A percentile compares a stretch with the other conserved stretches of the same genome.
Evolutionary conservation across 2,329 filamentous ascomycete genomes (phyloP).

Genomic region (Trichoderma atroviride): DNA sequence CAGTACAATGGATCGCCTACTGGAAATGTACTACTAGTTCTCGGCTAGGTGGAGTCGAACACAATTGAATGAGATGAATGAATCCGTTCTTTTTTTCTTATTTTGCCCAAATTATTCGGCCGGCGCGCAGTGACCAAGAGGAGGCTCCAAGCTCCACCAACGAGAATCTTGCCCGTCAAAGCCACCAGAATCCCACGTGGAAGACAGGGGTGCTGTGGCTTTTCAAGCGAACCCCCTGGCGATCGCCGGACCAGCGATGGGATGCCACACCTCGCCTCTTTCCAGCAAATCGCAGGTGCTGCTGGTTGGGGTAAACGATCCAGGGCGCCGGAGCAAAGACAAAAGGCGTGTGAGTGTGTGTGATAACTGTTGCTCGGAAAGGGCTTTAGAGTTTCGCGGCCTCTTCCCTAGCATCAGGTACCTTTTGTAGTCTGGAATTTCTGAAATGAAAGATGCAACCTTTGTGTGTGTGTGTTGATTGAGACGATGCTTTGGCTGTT

Average conservation of each 20-base stretch:
- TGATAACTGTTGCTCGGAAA: background rate
- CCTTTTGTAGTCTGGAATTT: background rate
- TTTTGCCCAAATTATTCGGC: background rate
- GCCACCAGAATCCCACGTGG: constrained; percentile 27
- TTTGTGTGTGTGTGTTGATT: background rate
- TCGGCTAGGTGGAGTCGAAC: background rate
- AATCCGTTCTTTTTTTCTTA: background rate
- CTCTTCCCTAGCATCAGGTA: background rate
- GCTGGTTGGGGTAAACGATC: constrained; percentile 3
- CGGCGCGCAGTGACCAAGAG: background rate
- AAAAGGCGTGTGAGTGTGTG: background rate
- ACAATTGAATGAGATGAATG: background rate
- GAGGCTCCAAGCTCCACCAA: constrained; percentile 16
- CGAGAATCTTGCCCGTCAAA: constrained; percentile 18
- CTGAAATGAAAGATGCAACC: background rate
- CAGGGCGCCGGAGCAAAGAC: background rate
- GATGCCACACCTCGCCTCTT: constrained; percentile 21
- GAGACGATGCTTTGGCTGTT: background rate
- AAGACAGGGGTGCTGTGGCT: constrained; percentile 23
- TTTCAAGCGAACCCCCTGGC: constrained; percentile 22
- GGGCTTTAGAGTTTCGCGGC: background rate
- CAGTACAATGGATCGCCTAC: background rate
- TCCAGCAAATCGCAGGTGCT: background rate
- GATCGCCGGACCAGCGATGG: constrained; percentile 23
- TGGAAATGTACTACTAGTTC: background rate